phyloP scores from a whole-genome alignment of 164 flowering plant species.

The Magnolia sinica region DNA sequence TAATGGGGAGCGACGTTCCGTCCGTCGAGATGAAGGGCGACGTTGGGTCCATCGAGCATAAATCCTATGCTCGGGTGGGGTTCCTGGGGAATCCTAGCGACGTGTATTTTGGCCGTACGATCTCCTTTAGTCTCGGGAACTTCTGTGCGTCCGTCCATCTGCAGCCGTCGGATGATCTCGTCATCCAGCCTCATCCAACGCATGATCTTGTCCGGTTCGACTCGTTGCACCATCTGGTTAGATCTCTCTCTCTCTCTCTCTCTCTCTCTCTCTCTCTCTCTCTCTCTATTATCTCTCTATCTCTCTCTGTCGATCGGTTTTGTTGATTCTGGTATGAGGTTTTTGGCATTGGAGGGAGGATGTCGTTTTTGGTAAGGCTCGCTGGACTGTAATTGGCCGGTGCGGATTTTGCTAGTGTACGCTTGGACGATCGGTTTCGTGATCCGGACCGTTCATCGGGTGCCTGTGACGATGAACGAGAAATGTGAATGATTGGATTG shows the following conservation, averaged over 20 bases:
- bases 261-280: neutral
- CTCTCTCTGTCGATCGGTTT: neutral
- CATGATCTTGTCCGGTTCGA: constrained; percentile 77
- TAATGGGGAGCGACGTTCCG: neutral
- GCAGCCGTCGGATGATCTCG: constrained; percentile 62
- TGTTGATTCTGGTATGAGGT: too few species aligned
- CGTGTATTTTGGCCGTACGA: constrained; percentile 76
- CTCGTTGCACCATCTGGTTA: constrained; percentile 60
- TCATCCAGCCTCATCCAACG: constrained; percentile 69
- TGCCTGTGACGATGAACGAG: neutral
- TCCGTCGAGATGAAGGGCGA: neutral
- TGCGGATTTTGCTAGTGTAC: neutral
- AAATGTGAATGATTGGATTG: neutral
- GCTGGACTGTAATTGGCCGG: too few species aligned
- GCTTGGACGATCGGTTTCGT: neutral
- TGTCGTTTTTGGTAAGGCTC: neutral
- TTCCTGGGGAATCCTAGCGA: constrained; percentile 91
- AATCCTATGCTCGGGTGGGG: constrained; percentile 69
- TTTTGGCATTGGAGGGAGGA: neutral
- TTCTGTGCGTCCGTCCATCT: constrained; percentile 78
- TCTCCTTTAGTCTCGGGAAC: constrained; percentile 70
- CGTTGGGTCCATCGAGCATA: constrained; percentile 48
- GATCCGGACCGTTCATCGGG: neutral
- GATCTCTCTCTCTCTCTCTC: constrained; percentile 3
- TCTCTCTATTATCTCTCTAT: neutral